These are phyloP conservation scores for Neofusicoccum ribis DNA, from an alignment of 2,329 filamentous ascomycete genomes.

Conservation along the genomic window DNA sequence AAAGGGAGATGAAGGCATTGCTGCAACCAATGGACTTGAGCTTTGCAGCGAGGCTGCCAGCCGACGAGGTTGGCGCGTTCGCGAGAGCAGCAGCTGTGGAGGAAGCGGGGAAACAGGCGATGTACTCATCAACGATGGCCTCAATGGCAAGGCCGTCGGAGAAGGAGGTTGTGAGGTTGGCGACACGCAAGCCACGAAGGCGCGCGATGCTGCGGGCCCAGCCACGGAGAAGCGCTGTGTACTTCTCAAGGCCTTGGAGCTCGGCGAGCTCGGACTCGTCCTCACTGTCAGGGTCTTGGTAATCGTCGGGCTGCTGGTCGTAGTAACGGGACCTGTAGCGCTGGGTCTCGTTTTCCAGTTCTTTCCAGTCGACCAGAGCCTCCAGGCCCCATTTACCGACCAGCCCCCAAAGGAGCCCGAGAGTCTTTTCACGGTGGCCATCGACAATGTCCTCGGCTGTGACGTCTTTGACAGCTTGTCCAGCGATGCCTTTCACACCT, in stretches of 20 bases:
- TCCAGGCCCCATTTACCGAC: constrained; percentile 58
- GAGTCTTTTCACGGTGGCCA: constrained; percentile 64
- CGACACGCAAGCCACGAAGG: constrained; percentile 47
- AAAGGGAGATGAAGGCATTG: constrained; percentile 47
- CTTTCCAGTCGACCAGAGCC: constrained; percentile 56
- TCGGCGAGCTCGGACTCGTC: constrained; percentile 29
- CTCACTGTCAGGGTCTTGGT: constrained; percentile 16
- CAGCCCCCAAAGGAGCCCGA: constrained; percentile 61
- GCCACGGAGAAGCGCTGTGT: constrained; percentile 50
- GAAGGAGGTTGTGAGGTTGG: constrained; percentile 61
- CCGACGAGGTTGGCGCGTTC: too few species aligned
- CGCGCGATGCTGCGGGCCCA: constrained; percentile 57
- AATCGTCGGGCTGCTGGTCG: constrained; percentile 28
- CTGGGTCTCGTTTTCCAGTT: constrained; percentile 53
- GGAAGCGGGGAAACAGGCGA: constrained; percentile 41
- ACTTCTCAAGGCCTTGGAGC: constrained; percentile 32
- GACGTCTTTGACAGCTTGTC: constrained; percentile 45
- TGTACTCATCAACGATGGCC: constrained; percentile 59
- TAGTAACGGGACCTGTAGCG: constrained; percentile 42
- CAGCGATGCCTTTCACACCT: constrained; percentile 43
- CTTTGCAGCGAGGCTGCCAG: constrained; percentile 34
- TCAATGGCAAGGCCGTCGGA: constrained; percentile 55
- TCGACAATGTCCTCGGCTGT: constrained; percentile 62
- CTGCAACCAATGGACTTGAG: constrained; percentile 45
- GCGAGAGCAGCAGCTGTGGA: constrained; percentile 3